phyloP scores from a whole-genome alignment of 306 rosid genomes.

The Acacia melanoxylon region DNA sequence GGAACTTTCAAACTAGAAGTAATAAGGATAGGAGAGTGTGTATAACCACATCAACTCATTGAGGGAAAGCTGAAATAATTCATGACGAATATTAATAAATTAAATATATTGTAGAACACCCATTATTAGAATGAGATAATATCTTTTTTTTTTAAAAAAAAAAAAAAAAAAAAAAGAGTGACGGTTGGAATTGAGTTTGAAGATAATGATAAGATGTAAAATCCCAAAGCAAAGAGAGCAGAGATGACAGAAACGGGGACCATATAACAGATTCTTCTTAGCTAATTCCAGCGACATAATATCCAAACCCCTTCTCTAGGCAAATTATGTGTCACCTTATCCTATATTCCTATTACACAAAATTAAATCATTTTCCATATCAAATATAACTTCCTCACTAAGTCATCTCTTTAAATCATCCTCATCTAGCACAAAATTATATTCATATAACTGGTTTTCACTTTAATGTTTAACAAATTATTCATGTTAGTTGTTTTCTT shows the following conservation, averaged over 20 bases:
- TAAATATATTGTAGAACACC: not conserved
- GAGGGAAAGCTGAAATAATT: not conserved
- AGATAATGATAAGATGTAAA: not conserved
- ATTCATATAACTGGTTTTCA: no score
- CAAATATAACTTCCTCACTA: no score
- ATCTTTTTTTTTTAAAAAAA: no score
- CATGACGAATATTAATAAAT: not conserved
- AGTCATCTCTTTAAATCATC: no score
- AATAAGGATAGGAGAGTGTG: no score
- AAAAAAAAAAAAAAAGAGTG: not conserved
- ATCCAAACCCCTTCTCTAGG: not conserved
- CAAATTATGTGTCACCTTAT: not conserved
- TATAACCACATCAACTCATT: no score
- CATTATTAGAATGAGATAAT: not conserved
- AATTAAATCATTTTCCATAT: not conserved
- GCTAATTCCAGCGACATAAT: not conserved
- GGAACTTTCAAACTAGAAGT: not conserved
- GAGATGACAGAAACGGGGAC: not conserved
- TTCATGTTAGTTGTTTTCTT: not conserved
- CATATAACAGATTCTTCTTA: not conserved
- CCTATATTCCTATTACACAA: not conserved
- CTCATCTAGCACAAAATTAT: no score
- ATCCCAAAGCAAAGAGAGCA: not conserved
- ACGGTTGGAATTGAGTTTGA: not conserved
- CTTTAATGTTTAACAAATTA: no score